Conservation (phyloP, 2,329 filamentous ascomycete species). For the Penicillium hesseltinei region DNA sequence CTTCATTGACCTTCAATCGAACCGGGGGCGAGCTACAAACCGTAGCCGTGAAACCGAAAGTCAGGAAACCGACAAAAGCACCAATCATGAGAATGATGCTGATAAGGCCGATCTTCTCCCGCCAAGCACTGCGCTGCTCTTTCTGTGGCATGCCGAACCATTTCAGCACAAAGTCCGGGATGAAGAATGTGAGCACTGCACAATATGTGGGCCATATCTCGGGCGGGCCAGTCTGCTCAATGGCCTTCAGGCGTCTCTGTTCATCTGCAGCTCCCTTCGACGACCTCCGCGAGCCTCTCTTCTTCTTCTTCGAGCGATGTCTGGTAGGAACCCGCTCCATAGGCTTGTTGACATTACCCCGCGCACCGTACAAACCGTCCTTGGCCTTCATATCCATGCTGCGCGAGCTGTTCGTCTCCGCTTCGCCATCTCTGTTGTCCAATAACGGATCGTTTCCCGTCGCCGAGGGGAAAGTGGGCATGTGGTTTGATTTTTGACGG, state of each 20-base stretch:
- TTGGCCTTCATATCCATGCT: constrained; percentile 56
- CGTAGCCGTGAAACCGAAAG: constrained; percentile 88
- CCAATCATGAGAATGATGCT: constrained; percentile 90
- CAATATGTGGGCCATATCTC: constrained; percentile 97
- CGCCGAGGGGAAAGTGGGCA: constrained; percentile 84
- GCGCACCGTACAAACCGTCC: constrained; percentile 34
- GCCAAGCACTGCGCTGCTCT: constrained; percentile 88
- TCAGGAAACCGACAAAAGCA: constrained; percentile 87
- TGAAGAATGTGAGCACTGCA: constrained; percentile 91
- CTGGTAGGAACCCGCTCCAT: constrained; percentile 44
- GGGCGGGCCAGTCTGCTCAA: constrained; percentile 69
- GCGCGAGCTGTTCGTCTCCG: constrained; percentile 61
- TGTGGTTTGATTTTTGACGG: constrained; percentile 87
- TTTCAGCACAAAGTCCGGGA: constrained; percentile 75
- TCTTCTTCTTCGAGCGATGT: constrained; percentile 45
- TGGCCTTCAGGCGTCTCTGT: constrained; percentile 56
- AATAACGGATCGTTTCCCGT: constrained; percentile 88
- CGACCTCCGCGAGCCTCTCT: constrained; percentile 64
- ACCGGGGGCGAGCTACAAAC: constrained; percentile 74
- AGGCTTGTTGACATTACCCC: constrained; percentile 39
- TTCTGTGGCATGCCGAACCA: constrained; percentile 84
- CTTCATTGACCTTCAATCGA: constrained; percentile 78
- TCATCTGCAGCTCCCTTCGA: constrained; percentile 61
- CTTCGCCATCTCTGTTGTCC: constrained; percentile 59
- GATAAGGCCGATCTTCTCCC: constrained; percentile 95